Evolutionary conservation across 2,329 filamentous ascomycete genomes (phyloP).

Genomic region (Colletotrichum trifolii): DNA sequence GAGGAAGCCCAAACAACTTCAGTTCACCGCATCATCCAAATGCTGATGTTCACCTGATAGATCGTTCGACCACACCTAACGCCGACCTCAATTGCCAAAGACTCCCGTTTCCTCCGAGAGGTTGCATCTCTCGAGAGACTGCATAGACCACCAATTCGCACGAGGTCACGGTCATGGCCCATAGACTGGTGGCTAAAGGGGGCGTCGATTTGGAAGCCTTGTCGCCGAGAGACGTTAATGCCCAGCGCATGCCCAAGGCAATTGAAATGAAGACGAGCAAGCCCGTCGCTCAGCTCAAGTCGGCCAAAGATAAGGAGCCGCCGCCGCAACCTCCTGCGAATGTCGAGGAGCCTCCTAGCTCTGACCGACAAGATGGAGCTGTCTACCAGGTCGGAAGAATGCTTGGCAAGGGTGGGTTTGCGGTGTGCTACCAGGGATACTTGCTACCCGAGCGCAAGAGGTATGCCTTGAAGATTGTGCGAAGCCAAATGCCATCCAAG

Average conservation of each 20-base stretch:
- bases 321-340: constrained; percentile 71
- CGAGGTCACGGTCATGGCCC: constrained; percentile 52
- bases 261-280: constrained; percentile 58
- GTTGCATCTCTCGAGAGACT: constrained; percentile 5
- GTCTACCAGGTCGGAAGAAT: constrained; percentile 80
- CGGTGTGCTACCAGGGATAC: constrained; percentile 81
- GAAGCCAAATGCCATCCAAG: constrained; percentile 83
- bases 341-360: constrained; percentile 72
- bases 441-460: constrained; percentile 73
- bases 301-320: constrained; percentile 73
- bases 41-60: constrained; percentile 21
- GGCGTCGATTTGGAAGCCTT: constrained; percentile 70
- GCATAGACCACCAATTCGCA: constrained; percentile 4
- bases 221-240: constrained; percentile 73
- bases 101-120: constrained; percentile 8
- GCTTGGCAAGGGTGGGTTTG: constrained; percentile 84
- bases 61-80: constrained; percentile 9
- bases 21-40: background rate
- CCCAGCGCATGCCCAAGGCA: constrained; percentile 61
- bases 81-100: constrained; percentile 5
- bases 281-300: constrained; percentile 62
- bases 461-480: constrained; percentile 85
- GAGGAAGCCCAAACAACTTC: too few species aligned
- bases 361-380: constrained; percentile 75
- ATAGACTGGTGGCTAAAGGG: constrained; percentile 61